phyloP scores from a whole-genome alignment of 2,329 filamentous ascomycete species.

The Pestalotiopsis sp. region DNA sequence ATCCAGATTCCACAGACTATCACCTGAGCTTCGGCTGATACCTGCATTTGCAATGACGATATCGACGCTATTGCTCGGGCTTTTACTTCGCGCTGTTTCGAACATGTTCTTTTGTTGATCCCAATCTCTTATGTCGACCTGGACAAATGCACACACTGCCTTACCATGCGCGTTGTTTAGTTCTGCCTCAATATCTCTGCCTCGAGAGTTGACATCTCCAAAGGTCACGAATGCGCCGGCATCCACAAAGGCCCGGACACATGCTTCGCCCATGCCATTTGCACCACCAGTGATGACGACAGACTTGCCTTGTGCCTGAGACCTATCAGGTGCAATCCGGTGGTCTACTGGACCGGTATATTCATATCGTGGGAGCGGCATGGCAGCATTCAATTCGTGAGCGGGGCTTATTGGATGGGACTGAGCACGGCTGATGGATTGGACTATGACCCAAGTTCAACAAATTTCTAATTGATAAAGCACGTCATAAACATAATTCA shows the following conservation, averaged over 20 bases:
- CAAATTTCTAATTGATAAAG: background rate
- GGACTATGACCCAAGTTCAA: background rate
- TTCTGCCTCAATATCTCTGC: constrained; percentile 34
- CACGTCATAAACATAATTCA: background rate
- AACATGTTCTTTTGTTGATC: constrained; percentile 45
- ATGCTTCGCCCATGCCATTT: constrained; percentile 42
- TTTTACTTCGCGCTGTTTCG: constrained; percentile 38
- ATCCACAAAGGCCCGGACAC: constrained; percentile 35
- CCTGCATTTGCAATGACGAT: constrained; percentile 53
- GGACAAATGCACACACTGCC: constrained; percentile 34
- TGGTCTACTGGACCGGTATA: constrained; percentile 39
- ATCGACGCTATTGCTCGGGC: constrained; percentile 43
- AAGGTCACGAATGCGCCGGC: constrained; percentile 45
- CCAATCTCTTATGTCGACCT: constrained; percentile 47
- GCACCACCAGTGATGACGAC: constrained; percentile 52
- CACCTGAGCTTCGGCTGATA: constrained; percentile 38
- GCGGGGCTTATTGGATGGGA: background rate
- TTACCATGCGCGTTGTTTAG: constrained; percentile 27
- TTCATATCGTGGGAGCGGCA: constrained; percentile 27
- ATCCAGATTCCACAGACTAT: constrained; percentile 41
- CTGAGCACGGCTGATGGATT: background rate
- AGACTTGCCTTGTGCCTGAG: constrained; percentile 43
- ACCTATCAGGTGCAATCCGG: constrained; percentile 36
- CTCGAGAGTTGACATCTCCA: constrained; percentile 40
- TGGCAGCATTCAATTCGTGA: background rate